Conservation (phyloP, 2,329 filamentous ascomycete genomes). For the Albophoma yamanashiensis region DNA sequence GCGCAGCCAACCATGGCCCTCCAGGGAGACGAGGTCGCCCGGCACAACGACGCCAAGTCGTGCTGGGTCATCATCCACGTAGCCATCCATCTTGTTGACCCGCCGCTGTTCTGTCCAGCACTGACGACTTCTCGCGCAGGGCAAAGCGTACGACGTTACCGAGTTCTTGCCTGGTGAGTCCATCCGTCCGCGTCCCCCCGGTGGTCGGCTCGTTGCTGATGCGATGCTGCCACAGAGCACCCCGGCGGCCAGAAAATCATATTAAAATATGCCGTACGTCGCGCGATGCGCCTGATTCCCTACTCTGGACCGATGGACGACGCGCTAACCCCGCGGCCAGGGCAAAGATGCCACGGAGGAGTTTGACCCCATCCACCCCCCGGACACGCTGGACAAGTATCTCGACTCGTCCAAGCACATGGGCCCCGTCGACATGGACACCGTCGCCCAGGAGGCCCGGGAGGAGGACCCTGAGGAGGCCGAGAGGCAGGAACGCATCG, state of each 20-base stretch:
- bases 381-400: conserved; percentile 79
- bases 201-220: not conserved
- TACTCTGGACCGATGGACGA: not conserved
- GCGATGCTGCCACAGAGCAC: conserved; percentile 47
- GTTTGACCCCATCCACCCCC: conserved; percentile 80
- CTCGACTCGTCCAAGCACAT: conserved; percentile 78
- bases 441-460: conserved; percentile 61
- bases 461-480: conserved; percentile 50
- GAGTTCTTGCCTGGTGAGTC: conserved; percentile 65
- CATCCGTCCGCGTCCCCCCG: not conserved
- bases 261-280: conserved; percentile 71
- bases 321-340: conserved; percentile 15
- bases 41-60: conserved; percentile 73
- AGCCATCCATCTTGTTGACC: conserved; percentile 9
- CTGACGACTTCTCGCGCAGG: conserved; percentile 22
- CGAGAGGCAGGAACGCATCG: conserved; percentile 63
- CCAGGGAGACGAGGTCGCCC: conserved; percentile 41
- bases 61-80: conserved; percentile 90
- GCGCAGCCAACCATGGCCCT: conserved; percentile 17
- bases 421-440: conserved; percentile 80
- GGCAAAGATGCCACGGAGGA: conserved; percentile 90
- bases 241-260: conserved; percentile 89
- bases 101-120: no score
- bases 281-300: not conserved
- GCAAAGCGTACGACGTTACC: conserved; percentile 82